Percentiles rank a stretch among this genome's conserved stretches.
These are phyloP conservation scores for Ustilago xerochloae DNA, from an alignment of 1,284 basidiomycete genomes.

Conservation along the genomic window DNA sequence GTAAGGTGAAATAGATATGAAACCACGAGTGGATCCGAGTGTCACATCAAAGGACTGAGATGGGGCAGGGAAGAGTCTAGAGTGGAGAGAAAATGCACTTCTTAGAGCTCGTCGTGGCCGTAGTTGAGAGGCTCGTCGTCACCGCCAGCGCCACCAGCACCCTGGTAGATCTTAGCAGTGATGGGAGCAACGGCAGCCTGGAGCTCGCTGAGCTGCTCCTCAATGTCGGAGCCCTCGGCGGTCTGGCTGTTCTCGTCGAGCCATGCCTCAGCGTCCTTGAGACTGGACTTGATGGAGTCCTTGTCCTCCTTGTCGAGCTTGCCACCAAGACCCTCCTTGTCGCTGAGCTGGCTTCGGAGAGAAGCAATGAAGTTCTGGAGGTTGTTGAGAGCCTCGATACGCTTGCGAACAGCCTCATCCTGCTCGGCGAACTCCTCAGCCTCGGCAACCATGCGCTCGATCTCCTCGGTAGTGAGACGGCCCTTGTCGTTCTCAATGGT, in stretches of 20 bases:
- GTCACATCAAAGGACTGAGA: not conserved
- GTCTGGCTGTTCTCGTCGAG: conserved; percentile 66
- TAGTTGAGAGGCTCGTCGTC: conserved; percentile 66
- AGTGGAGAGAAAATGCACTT: not conserved
- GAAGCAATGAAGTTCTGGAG: conserved; percentile 67
- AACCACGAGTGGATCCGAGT: conserved; percentile 2
- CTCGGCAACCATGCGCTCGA: conserved; percentile 67
- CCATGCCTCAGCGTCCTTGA: conserved; percentile 67
- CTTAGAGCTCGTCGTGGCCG: conserved; percentile 67
- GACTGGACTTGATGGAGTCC: conserved; percentile 63
- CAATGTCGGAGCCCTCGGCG: conserved; percentile 66
- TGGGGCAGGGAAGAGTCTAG: not conserved
- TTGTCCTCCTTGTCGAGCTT: conserved; percentile 68
- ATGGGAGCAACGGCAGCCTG: conserved; percentile 67
- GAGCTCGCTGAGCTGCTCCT: conserved; percentile 67
- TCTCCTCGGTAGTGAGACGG: conserved; percentile 64
- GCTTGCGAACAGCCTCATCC: conserved; percentile 66
- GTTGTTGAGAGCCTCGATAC: conserved; percentile 66
- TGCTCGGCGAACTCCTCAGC: conserved; percentile 68
- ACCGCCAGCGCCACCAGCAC: conserved; percentile 25
- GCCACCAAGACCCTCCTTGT: conserved; percentile 68
- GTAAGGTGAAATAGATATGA: not conserved
- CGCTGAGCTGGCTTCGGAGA: conserved; percentile 62
- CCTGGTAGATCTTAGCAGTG: conserved; percentile 67
- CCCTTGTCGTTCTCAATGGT: conserved; percentile 68